Evolutionary conservation across 2,329 filamentous ascomycete genomes (phyloP).

Genomic region (Didymosphaeria variabile): DNA sequence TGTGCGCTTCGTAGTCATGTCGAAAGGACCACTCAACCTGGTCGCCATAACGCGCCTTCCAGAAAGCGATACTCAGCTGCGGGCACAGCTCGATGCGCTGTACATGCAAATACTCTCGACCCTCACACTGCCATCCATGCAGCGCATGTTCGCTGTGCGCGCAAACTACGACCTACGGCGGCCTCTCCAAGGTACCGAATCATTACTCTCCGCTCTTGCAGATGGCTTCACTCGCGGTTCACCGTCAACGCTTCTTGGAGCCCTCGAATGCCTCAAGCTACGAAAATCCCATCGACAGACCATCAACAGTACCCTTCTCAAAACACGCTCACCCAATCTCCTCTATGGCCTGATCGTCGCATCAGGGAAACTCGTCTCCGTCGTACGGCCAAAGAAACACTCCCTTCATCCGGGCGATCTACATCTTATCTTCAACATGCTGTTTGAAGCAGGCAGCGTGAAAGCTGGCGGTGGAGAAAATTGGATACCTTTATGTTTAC

Average conservation of each 20-base stretch:
- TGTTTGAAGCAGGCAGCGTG: conserved; percentile 93
- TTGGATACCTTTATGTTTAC: conserved; percentile 95
- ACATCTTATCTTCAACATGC: conserved; percentile 98
- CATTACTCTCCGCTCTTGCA: conserved; percentile 86
- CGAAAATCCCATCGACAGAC: conserved; percentile 84
- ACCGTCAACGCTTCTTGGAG: conserved; percentile 84
- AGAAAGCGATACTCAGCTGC: conserved; percentile 90
- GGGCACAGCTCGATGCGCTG: conserved; percentile 86
- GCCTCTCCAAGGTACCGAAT: conserved; percentile 90
- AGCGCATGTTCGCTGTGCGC: conserved; percentile 85
- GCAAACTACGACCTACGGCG: conserved; percentile 94
- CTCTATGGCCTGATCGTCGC: conserved; percentile 95
- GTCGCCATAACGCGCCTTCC: conserved; percentile 90
- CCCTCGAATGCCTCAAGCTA: conserved; percentile 91
- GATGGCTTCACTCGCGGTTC: conserved; percentile 96
- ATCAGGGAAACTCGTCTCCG: conserved; percentile 90
- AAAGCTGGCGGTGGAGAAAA: conserved; percentile 94
- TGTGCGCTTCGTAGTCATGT: conserved; percentile 84
- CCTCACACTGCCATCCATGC: conserved; percentile 85
- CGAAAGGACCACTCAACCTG: conserved; percentile 87
- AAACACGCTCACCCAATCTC: conserved; percentile 77
- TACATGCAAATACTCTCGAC: conserved; percentile 99
- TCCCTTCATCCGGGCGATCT: conserved; percentile 95
- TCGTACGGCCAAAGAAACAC: conserved; percentile 92
- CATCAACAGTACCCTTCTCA: conserved; percentile 89